Percentiles rank a stretch among this genome's conserved stretches.
Evolutionary conservation across 805 yeast species (phyloP).

Genomic region (Cyberlindnera mississippiensis): DNA sequence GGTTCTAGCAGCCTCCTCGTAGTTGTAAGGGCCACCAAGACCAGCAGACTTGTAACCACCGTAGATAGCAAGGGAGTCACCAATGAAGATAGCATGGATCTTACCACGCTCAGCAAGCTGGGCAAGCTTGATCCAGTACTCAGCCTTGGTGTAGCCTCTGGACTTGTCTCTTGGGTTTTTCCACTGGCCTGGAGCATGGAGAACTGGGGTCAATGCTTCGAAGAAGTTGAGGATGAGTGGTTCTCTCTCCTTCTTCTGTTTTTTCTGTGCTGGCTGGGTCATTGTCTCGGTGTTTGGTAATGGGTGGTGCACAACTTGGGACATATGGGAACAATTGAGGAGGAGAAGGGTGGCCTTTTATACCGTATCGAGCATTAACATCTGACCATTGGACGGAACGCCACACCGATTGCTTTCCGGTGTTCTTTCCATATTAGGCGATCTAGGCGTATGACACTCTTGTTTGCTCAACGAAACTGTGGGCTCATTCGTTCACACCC

Average conservation of each 20-base stretch:
- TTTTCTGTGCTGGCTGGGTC: constrained; percentile 14
- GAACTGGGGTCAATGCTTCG: constrained; percentile 24
- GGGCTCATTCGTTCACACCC: not conserved
- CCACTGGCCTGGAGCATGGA: constrained; percentile 29
- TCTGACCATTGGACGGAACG: too few relatives aligned
- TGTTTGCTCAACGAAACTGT: not conserved
- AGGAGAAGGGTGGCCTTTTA: too few relatives aligned
- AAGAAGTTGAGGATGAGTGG: constrained; percentile 26
- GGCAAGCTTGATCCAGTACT: constrained; percentile 39
- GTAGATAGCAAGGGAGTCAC: constrained; percentile 39
- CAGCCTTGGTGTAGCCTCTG: constrained; percentile 25
- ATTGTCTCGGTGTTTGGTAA: constrained; percentile 2
- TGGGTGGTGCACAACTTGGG: not conserved
- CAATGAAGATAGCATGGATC: constrained; percentile 37
- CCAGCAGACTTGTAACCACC: constrained; percentile 34
- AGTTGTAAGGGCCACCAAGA: constrained; percentile 34
- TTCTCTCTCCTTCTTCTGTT: constrained; percentile 15
- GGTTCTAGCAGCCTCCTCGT: constrained; percentile 33
- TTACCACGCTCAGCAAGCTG: constrained; percentile 38
- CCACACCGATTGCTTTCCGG: too few relatives aligned
- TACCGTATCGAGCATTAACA: too few relatives aligned
- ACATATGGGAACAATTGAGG: not conserved
- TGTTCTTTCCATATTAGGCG: not conserved
- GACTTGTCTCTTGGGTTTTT: constrained; percentile 26
- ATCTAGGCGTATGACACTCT: not conserved